phyloP scores from a whole-genome alignment of 2,329 filamentous ascomycete genomes.

The Triangularia setosa region DNA sequence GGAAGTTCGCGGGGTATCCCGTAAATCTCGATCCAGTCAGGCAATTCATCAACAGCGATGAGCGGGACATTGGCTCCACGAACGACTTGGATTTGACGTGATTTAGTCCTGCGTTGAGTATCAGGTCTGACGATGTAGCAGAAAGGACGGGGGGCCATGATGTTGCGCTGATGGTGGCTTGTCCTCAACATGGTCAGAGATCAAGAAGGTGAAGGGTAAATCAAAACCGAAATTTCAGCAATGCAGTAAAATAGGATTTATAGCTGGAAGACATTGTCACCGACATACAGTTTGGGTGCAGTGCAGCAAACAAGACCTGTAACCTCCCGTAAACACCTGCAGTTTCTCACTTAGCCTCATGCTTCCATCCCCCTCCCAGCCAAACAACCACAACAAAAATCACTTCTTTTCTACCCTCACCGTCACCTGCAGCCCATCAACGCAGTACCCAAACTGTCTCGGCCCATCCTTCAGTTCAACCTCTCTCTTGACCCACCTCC shows the following conservation, averaged over 20 bases:
- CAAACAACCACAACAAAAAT: not conserved
- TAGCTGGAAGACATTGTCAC: not conserved
- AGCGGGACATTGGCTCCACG: constrained; percentile 46
- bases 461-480: constrained; percentile 77
- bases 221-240: not conserved
- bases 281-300: no score
- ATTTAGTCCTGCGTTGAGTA: constrained; percentile 28
- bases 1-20: constrained; percentile 42
- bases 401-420: constrained; percentile 63
- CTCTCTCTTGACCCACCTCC: constrained; percentile 68
- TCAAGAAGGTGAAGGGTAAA: not conserved
- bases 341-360: not conserved
- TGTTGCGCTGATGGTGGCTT: not conserved
- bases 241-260: not conserved
- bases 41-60: constrained; percentile 52
- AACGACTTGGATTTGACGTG: constrained; percentile 22
- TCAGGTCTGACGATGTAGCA: constrained; percentile 45
- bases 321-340: not conserved
- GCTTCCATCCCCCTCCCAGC: not conserved
- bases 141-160: constrained; percentile 29
- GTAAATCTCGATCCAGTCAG: constrained; percentile 40
- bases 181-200: not conserved
- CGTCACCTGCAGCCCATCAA: constrained; percentile 67
- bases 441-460: constrained; percentile 75
- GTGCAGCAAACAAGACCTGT: not conserved